These are phyloP conservation scores for Urtica urens DNA, from an alignment of 306 rosid species.

Conservation along the genomic window DNA sequence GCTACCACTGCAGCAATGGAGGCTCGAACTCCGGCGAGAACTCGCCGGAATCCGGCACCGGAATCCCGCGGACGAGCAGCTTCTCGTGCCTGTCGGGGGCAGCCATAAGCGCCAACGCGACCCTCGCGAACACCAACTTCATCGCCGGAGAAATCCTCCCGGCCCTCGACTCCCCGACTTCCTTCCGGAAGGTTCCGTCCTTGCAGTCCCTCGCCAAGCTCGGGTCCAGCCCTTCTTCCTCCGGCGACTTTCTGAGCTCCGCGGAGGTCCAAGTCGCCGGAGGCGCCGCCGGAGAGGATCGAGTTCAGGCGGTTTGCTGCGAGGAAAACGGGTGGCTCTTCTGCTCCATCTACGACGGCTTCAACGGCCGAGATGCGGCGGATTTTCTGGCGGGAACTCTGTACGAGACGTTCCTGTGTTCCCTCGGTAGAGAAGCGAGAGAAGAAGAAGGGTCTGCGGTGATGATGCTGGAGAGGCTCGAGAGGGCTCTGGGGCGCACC, in stretches of 20 bases:
- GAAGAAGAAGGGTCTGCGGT: too few relatives aligned
- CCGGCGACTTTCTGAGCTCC: slow-evolving; percentile 66
- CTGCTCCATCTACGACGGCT: slow-evolving; percentile 94
- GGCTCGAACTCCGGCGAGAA: slow-evolving; percentile 30
- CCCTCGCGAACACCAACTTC: slow-evolving; percentile 87
- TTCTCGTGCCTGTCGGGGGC: slow-evolving; percentile 98
- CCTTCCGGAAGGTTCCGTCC: slow-evolving; percentile 78
- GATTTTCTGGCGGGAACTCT: slow-evolving; percentile 94
- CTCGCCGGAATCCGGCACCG: slow-evolving; percentile 28
- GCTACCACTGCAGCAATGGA: slow-evolving; percentile 67
- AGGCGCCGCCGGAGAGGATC: slow-evolving; percentile 99
- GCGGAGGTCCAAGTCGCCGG: slow-evolving; percentile 92
- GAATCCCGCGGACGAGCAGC: slow-evolving; percentile 64
- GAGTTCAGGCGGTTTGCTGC: slow-evolving; percentile 98
- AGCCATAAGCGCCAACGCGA: slow-evolving; percentile 90
- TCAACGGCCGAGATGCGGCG: slow-evolving; percentile 97
- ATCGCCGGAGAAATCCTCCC: slow-evolving; percentile 92
- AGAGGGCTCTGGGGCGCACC: slow-evolving; percentile 56
- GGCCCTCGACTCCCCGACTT: slow-evolving; percentile 87
- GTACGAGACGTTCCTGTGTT: slow-evolving; percentile 55
- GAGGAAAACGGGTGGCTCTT: slow-evolving; percentile 98
- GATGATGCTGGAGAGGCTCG: slow-evolving; percentile 74
- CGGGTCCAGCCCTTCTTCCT: slow-evolving; percentile 50
- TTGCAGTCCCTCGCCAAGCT: slow-evolving; percentile 61
- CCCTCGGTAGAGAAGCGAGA: slow-evolving; percentile 23